A percentile compares a stretch with the other conserved stretches of the same genome.
phyloP scores from a whole-genome alignment of 345 rosid species.

The Dipteronia dyeriana region DNA sequence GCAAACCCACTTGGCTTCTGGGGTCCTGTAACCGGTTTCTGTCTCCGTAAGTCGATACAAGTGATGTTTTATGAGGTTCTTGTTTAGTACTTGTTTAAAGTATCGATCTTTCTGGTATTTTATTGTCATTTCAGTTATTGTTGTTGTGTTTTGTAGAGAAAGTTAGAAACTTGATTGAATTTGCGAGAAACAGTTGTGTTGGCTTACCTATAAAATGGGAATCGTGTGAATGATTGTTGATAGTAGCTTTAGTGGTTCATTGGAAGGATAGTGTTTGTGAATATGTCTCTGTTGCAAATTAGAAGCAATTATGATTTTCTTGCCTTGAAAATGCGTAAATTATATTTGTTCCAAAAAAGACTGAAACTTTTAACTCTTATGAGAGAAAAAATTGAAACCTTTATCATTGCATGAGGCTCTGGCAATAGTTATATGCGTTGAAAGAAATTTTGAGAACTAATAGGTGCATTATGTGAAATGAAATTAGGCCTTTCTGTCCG shows the following conservation, averaged over 20 bases:
- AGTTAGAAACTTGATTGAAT: not conserved
- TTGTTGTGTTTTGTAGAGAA: not conserved
- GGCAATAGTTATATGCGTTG: not conserved
- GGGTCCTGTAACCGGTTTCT: constrained; percentile 38
- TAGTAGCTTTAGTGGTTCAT: not conserved
- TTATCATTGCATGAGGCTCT: not conserved
- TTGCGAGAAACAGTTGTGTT: not conserved
- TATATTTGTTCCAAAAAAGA: too few species aligned
- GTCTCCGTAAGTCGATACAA: constrained; percentile 45
- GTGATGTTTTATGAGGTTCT: not conserved
- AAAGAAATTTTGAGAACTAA: not conserved
- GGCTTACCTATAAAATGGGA: not conserved
- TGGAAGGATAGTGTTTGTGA: not conserved
- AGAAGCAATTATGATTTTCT: not conserved
- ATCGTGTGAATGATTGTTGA: not conserved
- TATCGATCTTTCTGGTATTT: not conserved
- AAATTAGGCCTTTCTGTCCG: not conserved
- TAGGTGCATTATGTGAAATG: not conserved
- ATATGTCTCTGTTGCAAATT: not conserved
- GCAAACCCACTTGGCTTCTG: constrained; percentile 40
- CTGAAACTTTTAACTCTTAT: too few species aligned
- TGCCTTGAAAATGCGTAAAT: not conserved
- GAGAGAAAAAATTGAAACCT: not conserved
- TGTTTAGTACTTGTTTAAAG: not conserved
- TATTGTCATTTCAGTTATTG: not conserved